phyloP scores from a whole-genome alignment of 768 basidiomycete genomes.

The Boletus vermiculosoides region DNA sequence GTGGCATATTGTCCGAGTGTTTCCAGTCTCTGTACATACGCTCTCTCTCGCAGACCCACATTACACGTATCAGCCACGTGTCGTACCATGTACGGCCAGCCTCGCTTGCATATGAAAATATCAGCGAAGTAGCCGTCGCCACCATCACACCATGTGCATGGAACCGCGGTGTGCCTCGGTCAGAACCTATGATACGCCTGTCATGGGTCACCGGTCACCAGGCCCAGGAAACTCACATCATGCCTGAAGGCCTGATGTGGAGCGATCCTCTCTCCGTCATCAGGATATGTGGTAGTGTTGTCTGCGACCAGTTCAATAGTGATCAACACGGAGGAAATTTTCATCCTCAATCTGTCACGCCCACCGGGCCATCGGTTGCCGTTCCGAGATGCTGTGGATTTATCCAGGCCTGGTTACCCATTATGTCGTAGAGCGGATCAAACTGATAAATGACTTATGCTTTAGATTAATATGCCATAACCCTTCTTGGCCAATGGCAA shows the following conservation, averaged over 20 bases:
- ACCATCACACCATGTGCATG: background rate
- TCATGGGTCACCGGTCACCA: background rate
- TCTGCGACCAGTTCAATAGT: background rate
- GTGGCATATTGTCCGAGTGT: background rate
- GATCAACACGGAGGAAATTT: background rate
- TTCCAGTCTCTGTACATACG: background rate
- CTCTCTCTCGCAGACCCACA: no score
- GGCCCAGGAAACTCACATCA: background rate
- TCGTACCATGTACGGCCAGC: no score
- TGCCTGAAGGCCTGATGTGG: no score
- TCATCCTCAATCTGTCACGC: background rate
- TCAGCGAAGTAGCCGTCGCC: background rate
- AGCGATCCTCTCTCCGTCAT: background rate
- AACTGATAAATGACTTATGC: slow-evolving; percentile 6
- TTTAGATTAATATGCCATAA: slow-evolving; percentile 9
- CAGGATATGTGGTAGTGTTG: background rate
- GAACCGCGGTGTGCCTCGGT: background rate
- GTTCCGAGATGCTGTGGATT: background rate
- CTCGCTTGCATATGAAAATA: background rate
- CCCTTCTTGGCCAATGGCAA: slow-evolving; percentile 21
- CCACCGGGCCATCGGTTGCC: background rate
- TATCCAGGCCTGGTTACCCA: background rate
- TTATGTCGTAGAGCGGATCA: background rate
- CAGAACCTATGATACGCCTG: background rate
- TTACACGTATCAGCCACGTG: no score